These are phyloP conservation scores for Venturia asperata DNA, from an alignment of 2,329 filamentous ascomycete species.

Conservation along the genomic window DNA sequence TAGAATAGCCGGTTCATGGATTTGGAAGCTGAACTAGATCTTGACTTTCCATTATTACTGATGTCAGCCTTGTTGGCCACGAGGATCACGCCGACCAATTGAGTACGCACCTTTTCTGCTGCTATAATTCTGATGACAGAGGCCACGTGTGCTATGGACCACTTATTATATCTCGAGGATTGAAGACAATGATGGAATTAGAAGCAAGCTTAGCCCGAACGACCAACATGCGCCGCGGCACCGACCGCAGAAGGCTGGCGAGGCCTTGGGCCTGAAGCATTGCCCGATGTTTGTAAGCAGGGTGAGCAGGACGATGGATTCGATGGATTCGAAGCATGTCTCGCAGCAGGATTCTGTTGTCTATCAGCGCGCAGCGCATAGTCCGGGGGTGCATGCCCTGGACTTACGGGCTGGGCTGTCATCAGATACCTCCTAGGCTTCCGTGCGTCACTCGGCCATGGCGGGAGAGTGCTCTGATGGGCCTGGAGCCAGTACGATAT, in stretches of 20 bases:
- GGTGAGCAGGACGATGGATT: slow-evolving; percentile 3
- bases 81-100: not conserved
- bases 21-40: not conserved
- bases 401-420: not conserved
- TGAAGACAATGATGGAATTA: not conserved
- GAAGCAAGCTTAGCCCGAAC: too few relatives aligned
- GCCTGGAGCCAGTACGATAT: slow-evolving; percentile 3
- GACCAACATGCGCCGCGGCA: not conserved
- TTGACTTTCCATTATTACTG: not conserved
- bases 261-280: not conserved
- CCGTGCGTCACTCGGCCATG: slow-evolving; percentile 3
- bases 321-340: not conserved
- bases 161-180: not conserved
- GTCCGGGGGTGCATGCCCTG: not conserved
- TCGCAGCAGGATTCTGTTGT: not conserved
- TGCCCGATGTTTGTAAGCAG: not conserved
- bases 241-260: not conserved
- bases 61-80: slow-evolving; percentile 4
- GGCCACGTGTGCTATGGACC: slow-evolving; percentile 6
- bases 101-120: not conserved
- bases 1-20: not conserved
- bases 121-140: not conserved
- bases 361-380: not conserved
- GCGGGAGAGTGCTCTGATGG: not conserved
- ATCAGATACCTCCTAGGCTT: not conserved